Base-by-base conservation (phyloP, 805 yeast genomes). In the Ogataea pini region DNA sequence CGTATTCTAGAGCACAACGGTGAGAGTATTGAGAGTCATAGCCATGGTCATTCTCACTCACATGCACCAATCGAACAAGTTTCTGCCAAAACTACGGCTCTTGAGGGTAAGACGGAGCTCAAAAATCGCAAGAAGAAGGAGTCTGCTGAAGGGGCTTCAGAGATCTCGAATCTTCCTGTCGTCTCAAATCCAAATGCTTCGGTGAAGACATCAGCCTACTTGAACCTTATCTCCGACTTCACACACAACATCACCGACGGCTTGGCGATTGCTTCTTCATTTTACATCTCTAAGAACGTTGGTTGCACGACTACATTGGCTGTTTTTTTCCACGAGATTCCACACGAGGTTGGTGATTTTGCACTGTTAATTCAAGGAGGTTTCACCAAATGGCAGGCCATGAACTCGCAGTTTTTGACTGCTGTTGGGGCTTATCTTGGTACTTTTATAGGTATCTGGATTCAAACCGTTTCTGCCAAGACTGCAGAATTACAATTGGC, bases 311-410 rank as follows among this genome's bases (percentile, higher is more conserved):
- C 91, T 0, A 78, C 86, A 18, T 66, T 85, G 31, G 88, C 91
- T 1, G 83, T 86, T 24, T 75, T 85, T 52, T 77, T 83, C 65
- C 94, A 86, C 62, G 94, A 86, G 62, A 78, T 86, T 42, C 94
- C 94, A 5, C 94, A 86, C 62, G 89, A 85, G 60, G 77, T 86
- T 51, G 91, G 92, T 41, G 94, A 86, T 60, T 86, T 83, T 67
- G 91, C 90, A 0, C 69, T 86, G 20, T 69, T 86, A 50, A 76
- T 83, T 52, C 81, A 82, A 58, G 83, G 84, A 18, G 92, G 92
- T 0, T 78, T 82, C 55, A 72, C 86, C 17, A 81, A 81, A 64
- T 67, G 79, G 64, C 80, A 80, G 52, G 89, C 89, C 2, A 73
- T 84, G 75, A 74, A 73, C 45, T 80, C 87, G 0, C 91, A 86